phyloP scores from a whole-genome alignment of 805 yeast species.

The Ogataea saltuana region DNA sequence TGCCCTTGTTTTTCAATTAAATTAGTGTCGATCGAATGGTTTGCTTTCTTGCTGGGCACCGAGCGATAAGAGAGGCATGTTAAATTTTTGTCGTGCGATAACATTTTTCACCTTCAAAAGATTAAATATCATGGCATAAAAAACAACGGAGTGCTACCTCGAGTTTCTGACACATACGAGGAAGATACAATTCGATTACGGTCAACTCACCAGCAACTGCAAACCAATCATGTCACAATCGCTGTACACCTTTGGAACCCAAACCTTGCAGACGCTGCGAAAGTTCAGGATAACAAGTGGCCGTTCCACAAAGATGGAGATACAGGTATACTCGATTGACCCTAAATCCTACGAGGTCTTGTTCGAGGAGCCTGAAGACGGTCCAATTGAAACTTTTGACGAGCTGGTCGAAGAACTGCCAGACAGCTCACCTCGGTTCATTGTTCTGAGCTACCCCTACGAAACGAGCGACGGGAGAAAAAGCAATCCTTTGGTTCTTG shows the following conservation, averaged over 20 bases:
- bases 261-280: slow-evolving; percentile 57
- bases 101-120: too few species aligned
- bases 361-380: slow-evolving; percentile 41
- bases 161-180: too few species aligned
- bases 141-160: too few species aligned
- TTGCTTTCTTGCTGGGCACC: too few species aligned
- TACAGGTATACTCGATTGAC: slow-evolving; percentile 62
- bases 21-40: too few species aligned
- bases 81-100: too few species aligned
- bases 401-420: slow-evolving; percentile 77
- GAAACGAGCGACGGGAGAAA: slow-evolving; percentile 69
- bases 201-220: too few species aligned
- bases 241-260: slow-evolving; percentile 62
- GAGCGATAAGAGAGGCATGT: too few species aligned
- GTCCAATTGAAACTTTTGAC: slow-evolving; percentile 51
- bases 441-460: slow-evolving; percentile 76
- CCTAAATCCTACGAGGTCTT: slow-evolving; percentile 52
- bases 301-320: slow-evolving; percentile 60
- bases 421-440: slow-evolving; percentile 75
- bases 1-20: too few species aligned
- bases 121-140: too few species aligned
- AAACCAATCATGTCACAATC: slow-evolving; percentile 45
- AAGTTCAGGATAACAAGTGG: slow-evolving; percentile 77
- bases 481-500: slow-evolving; percentile 69
- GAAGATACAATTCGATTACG: too few species aligned